Evolutionary conservation across 2,329 filamentous ascomycete species (phyloP), one percentile per base, ranked within the genome.

Genomic region (Paraconiothyrium brasiliense): DNA sequence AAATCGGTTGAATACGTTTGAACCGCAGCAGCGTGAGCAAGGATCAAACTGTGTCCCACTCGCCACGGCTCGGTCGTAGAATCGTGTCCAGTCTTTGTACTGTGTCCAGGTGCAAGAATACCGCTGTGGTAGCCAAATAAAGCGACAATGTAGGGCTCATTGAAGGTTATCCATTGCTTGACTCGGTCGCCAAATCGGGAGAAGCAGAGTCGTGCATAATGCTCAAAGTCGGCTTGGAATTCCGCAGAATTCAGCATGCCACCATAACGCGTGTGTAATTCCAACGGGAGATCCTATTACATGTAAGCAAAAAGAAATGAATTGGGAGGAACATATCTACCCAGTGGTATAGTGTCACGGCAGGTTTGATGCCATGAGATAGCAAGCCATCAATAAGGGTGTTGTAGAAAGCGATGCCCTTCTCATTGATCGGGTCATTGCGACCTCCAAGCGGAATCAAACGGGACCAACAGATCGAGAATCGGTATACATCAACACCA

Each of bases 141-240:
- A 58, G 89, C 86, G 63, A 78, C n/a, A 70, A 77, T 93, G 8
- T 76, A 77, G 10, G 79, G 79, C 57, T 82, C 78, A 46, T 80
- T 81, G 66, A 80, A 76, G 0, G 78, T 80, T 2, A 80, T 68
- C 78, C 78, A 81, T 16, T 79, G 67, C 0, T 78, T 78, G 0
- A 82, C 78, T 4, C 76, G 69, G 37, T 80, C 74, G 1, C 74
- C 76, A 41, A 73, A 80, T 32, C 79, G 74, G 0, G 77, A 69
- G 13, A 82, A 73, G 2, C 78, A 67, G 13, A 80, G 62, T 54
- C 76, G 73, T 1, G 74, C 79, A 59, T 80, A 82, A 55, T 79
- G 74, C 34, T 69, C 61, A 60, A 72, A 75, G 46, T 74, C 71
- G n/a, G 68, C 64, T 35, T 66, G 58, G 49, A 71, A 65, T n/a